Conservation (phyloP, 805 yeast genomes). For the Wickerhamomyces bisporus region DNA sequence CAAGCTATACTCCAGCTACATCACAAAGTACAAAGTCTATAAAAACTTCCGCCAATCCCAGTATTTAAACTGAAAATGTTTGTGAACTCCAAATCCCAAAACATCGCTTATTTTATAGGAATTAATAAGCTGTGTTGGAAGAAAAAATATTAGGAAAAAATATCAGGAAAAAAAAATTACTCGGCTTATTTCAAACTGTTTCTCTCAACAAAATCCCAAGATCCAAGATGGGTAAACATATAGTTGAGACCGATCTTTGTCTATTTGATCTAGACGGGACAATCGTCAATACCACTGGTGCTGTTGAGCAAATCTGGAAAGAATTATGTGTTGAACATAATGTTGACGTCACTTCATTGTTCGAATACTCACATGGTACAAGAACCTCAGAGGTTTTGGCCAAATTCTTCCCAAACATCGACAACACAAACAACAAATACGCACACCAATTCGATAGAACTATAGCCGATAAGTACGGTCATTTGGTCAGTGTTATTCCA, state of each 20-base stretch:
- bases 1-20: no score
- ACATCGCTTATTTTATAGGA: no score
- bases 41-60: no score
- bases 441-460: conserved; percentile 53
- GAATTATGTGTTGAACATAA: conserved; percentile 66
- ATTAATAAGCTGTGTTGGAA: no score
- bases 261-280: conserved; percentile 89
- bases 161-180: no score
- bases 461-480: conserved; percentile 68
- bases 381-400: conserved; percentile 76
- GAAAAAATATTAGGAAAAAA: no score
- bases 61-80: no score
- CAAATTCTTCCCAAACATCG: conserved; percentile 71
- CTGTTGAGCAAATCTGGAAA: conserved; percentile 80
- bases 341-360: conserved; percentile 48
- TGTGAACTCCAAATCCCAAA: no score
- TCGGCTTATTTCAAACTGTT: no score
- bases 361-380: conserved; percentile 55
- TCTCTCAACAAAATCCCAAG: no score
- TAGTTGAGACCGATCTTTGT: conserved; percentile 18
- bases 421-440: conserved; percentile 58
- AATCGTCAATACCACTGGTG: conserved; percentile 74
- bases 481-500: conserved; percentile 66
- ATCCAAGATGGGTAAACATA: conserved; percentile 14
- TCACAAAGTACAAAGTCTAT: no score